phyloP scores from a whole-genome alignment of 2,329 filamentous ascomycete genomes.

The Botrytis galanthina region DNA sequence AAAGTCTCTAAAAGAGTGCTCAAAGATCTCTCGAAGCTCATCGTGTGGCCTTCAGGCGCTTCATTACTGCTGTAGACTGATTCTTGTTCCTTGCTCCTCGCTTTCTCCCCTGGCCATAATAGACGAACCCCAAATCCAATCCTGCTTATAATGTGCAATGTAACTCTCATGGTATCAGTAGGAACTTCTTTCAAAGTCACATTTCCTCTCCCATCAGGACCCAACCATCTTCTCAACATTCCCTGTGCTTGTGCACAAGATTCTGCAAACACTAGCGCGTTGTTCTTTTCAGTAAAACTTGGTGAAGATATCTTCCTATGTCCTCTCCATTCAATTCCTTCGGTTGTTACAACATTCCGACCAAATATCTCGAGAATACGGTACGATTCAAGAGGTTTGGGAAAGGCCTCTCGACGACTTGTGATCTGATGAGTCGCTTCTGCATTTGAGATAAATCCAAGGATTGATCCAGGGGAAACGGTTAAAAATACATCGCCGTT shows the following conservation, averaged over 20 bases:
- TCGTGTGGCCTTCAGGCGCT: conserved; percentile 44
- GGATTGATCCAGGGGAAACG: conserved; percentile 55
- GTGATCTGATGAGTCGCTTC: conserved; percentile 62
- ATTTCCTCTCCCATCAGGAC: conserved; percentile 42
- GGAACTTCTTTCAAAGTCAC: conserved; percentile 51
- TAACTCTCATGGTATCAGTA: conserved; percentile 63
- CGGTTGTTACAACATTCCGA: conserved; percentile 67
- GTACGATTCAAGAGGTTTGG: conserved; percentile 63
- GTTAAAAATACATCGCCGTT: conserved; percentile 63
- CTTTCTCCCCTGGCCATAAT: conserved; percentile 61
- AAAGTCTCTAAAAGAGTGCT: conserved; percentile 53
- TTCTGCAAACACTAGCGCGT: conserved; percentile 63
- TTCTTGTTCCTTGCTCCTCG: conserved; percentile 46
- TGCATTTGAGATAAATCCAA: conserved; percentile 51
- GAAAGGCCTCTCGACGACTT: conserved; percentile 66
- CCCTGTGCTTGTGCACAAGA: conserved; percentile 60
- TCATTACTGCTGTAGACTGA: conserved; percentile 42
- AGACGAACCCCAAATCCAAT: conserved; percentile 68
- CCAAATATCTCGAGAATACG: conserved; percentile 63
- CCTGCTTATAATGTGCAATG: conserved; percentile 59
- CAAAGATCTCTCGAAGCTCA: conserved; percentile 56
- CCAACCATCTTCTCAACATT: conserved; percentile 59
- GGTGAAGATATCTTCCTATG: conserved; percentile 71
- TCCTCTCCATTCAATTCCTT: conserved; percentile 67
- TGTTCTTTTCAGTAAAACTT: conserved; percentile 75